These are phyloP conservation scores for Colletotrichum neosansevieriae DNA, from an alignment of 2,329 filamentous ascomycete genomes.

Conservation along the genomic window DNA sequence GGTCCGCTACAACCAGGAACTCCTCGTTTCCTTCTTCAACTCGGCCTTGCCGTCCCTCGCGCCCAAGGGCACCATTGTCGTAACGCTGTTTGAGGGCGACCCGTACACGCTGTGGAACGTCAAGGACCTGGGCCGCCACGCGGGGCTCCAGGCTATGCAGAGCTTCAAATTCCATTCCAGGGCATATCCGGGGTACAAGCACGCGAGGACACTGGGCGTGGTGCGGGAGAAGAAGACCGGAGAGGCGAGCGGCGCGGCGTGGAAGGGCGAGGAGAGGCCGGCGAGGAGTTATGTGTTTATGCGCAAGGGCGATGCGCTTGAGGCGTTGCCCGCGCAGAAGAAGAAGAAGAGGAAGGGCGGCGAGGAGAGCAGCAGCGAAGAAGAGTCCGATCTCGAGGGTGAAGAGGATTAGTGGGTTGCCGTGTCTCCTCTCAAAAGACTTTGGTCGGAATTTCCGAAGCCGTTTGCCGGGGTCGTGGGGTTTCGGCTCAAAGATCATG, in stretches of 20 bases:
- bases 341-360: slow-evolving; percentile 50
- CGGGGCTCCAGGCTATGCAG: slow-evolving; percentile 75
- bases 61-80: slow-evolving; percentile 73
- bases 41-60: slow-evolving; percentile 65
- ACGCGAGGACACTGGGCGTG: slow-evolving; percentile 79
- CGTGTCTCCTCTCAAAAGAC: not conserved
- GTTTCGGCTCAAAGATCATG: not conserved
- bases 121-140: slow-evolving; percentile 84
- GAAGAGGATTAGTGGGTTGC: slow-evolving; percentile 44
- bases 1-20: slow-evolving; percentile 89
- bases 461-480: not conserved
- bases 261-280: slow-evolving; percentile 57
- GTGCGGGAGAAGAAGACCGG: slow-evolving; percentile 62
- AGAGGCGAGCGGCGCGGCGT: slow-evolving; percentile 54
- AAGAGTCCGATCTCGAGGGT: slow-evolving; percentile 44
- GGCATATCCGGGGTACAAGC: slow-evolving; percentile 79
- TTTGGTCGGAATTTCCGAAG: not conserved
- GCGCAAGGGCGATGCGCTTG: slow-evolving; percentile 63
- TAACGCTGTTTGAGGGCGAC: slow-evolving; percentile 92
- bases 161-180: slow-evolving; percentile 77
- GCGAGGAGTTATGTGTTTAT: slow-evolving; percentile 73
- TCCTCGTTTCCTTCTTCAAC: slow-evolving; percentile 77
- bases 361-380: slow-evolving; percentile 44
- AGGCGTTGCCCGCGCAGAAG: slow-evolving; percentile 44
- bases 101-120: slow-evolving; percentile 98